Percentiles rank a stretch among this genome's conserved stretches.
Evolutionary conservation across 2,329 filamentous ascomycete species (phyloP).

Genomic region (Fusarium aywerte): DNA sequence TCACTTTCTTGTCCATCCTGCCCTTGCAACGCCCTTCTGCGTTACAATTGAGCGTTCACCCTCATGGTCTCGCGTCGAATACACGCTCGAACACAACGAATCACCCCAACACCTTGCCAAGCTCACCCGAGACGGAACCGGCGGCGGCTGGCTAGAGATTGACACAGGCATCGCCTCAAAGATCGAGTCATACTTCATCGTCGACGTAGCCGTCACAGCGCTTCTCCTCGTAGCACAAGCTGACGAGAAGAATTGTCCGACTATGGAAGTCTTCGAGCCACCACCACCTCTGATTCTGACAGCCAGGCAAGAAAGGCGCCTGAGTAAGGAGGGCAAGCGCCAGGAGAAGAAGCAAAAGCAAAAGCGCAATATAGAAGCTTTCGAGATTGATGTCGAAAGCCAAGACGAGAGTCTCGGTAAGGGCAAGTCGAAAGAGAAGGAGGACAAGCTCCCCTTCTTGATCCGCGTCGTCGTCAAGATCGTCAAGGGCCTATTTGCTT

Average conservation of each 20-base stretch:
- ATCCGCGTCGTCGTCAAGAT: constrained; percentile 62
- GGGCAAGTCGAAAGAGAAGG: constrained; percentile 52
- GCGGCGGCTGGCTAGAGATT: constrained; percentile 69
- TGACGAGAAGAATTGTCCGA: constrained; percentile 62
- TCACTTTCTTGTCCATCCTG: constrained; percentile 72
- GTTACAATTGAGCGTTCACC: constrained; percentile 68
- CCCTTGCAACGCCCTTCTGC: constrained; percentile 71
- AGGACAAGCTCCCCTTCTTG: constrained; percentile 62
- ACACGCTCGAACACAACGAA: constrained; percentile 73
- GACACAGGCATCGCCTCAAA: constrained; percentile 69
- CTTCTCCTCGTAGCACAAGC: constrained; percentile 67
- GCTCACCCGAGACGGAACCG: constrained; percentile 69
- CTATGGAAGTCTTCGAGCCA: constrained; percentile 66
- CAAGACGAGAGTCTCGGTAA: constrained; percentile 61
- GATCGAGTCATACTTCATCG: constrained; percentile 69
- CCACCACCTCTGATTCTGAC: constrained; percentile 57
- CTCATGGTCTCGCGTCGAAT: constrained; percentile 70
- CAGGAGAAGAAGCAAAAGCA: constrained; percentile 48
- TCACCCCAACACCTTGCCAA: constrained; percentile 69
- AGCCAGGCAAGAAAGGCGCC: constrained; percentile 43
- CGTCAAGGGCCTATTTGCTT: constrained; percentile 65
- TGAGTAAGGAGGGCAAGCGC: constrained; percentile 48
- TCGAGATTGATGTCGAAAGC: constrained; percentile 72
- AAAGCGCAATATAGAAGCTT: constrained; percentile 62
- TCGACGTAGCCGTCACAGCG: constrained; percentile 70